Evolutionary conservation across 2,329 filamentous ascomycete species (phyloP).

Genomic region (Colletotrichum viniferum): DNA sequence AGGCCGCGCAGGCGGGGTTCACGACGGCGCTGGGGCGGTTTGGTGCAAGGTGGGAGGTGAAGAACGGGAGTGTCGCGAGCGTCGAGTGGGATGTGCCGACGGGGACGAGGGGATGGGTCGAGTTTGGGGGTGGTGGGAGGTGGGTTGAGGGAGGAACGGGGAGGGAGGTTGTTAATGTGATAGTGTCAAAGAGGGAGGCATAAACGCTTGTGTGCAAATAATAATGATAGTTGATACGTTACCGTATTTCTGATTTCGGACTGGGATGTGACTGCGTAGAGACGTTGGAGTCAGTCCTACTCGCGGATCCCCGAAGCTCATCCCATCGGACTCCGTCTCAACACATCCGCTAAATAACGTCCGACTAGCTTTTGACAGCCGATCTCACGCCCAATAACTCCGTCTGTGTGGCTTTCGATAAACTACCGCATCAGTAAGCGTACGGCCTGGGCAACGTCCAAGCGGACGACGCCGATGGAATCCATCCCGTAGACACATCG

Average conservation of each 20-base stretch:
- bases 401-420: neutral
- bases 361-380: neutral
- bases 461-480: neutral
- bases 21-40: slow-evolving; percentile 17
- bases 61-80: neutral
- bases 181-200: neutral
- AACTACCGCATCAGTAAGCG: neutral
- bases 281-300: no score
- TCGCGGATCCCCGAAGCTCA: neutral
- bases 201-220: neutral
- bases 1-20: slow-evolving; percentile 17
- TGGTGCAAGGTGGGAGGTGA: slow-evolving; percentile 6
- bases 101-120: slow-evolving; percentile 18
- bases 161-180: neutral
- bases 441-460: neutral
- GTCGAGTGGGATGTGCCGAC: slow-evolving; percentile 18
- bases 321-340: neutral
- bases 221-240: neutral
- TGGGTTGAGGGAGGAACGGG: slow-evolving; percentile 15
- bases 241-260: neutral
- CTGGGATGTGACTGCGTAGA: neutral
- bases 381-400: neutral
- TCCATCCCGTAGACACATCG: neutral
- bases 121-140: neutral
- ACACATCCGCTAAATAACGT: neutral